phyloP scores from a whole-genome alignment of 2,329 filamentous ascomycete species.

The Penicillium sp. region DNA sequence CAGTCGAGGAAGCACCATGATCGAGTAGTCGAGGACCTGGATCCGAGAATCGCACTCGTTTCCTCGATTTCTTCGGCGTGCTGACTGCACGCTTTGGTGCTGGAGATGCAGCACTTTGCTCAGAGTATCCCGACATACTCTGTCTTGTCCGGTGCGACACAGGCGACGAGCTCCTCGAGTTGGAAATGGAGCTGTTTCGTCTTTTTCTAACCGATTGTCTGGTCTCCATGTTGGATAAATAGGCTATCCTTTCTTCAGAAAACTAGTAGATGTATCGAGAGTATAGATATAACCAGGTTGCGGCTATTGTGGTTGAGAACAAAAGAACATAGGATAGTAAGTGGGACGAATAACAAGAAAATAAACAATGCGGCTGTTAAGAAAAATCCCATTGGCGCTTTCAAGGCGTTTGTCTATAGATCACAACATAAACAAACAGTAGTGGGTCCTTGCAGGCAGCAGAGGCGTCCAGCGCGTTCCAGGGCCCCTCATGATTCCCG shows the following conservation, averaged over 20 bases:
- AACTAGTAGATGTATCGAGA: not conserved
- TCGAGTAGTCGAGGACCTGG: constrained; percentile 33
- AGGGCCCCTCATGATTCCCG: constrained; percentile 10
- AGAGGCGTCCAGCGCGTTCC: constrained; percentile 18
- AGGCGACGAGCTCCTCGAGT: constrained; percentile 14
- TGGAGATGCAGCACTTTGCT: not conserved
- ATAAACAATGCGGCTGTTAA: not conserved
- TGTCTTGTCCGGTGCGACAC: constrained; percentile 20
- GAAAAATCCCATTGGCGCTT: constrained; percentile 7
- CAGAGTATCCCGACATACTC: not conserved
- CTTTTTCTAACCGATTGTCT: constrained; percentile 29
- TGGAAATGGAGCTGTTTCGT: constrained; percentile 23
- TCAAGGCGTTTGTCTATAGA: constrained; percentile 16
- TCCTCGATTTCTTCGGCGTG: constrained; percentile 38
- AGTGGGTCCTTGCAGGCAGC: constrained; percentile 22
- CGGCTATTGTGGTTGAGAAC: not conserved
- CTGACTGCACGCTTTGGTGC: not conserved
- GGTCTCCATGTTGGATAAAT: constrained; percentile 23
- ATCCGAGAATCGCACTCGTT: constrained; percentile 49
- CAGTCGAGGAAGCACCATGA: constrained; percentile 33
- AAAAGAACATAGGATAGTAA: not conserved
- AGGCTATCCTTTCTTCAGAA: not conserved
- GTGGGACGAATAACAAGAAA: constrained; percentile 4
- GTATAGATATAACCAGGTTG: not conserved
- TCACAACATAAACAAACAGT: constrained; percentile 29